Evolutionary conservation across 345 rosid species (phyloP).

Genomic region (Hibiscus trionum): DNA sequence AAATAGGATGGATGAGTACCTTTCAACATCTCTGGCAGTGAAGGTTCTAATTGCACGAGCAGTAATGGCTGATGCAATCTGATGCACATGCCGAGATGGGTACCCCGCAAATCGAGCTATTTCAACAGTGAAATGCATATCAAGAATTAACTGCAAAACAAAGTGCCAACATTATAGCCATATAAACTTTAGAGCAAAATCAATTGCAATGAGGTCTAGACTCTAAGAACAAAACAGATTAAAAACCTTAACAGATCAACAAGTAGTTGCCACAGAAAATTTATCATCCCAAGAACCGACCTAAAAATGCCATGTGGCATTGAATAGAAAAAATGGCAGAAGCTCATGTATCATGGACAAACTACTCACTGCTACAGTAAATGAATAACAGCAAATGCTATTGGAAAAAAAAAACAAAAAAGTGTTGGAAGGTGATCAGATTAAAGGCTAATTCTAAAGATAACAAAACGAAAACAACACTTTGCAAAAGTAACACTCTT

Average conservation of each 20-base stretch:
- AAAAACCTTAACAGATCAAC: conserved; percentile 1
- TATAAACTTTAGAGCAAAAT: background rate
- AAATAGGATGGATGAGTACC: conserved; percentile 33
- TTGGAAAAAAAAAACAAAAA: too few relatives aligned
- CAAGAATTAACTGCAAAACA: conserved; percentile 75
- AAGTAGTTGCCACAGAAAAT: background rate
- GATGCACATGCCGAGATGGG: conserved; percentile 73
- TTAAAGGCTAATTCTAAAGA: too few relatives aligned
- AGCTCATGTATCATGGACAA: background rate
- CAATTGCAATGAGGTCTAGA: background rate
- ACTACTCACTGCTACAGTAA: background rate
- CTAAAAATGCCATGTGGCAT: background rate
- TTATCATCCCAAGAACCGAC: background rate
- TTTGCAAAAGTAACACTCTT: too few relatives aligned
- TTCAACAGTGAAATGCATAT: conserved; percentile 99
- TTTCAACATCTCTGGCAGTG: conserved; percentile 68
- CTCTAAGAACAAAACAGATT: background rate
- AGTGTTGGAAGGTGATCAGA: too few relatives aligned
- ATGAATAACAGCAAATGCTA: too few relatives aligned
- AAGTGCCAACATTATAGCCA: background rate
- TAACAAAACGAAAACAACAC: too few relatives aligned
- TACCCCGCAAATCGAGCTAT: conserved; percentile 95
- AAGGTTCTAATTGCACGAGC: conserved; percentile 79
- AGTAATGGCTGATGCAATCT: conserved; percentile 77
- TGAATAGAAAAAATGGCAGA: background rate